These are phyloP conservation scores for Tylopilus sp. DNA, from an alignment of 768 basidiomycete species.

Conservation along the genomic window DNA sequence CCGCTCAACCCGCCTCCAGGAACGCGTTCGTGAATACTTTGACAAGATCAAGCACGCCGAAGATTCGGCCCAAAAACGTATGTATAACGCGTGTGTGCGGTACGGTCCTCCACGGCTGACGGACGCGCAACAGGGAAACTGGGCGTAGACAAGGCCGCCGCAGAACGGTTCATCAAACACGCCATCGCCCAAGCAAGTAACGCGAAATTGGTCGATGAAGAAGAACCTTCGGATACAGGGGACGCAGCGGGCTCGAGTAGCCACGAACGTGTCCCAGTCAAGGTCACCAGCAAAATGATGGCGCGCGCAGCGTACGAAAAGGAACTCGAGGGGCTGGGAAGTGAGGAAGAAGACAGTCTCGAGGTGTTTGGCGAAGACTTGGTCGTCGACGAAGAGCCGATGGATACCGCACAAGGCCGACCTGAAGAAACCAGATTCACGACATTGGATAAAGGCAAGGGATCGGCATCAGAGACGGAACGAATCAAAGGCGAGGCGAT, in stretches of 20 bases:
- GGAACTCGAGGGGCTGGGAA: constrained; percentile 42
- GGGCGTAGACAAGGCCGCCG: constrained; percentile 75
- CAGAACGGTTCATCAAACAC: constrained; percentile 79
- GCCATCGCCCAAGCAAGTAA: constrained; percentile 65
- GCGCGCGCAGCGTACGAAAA: constrained; percentile 63
- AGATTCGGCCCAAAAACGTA: constrained; percentile 51
- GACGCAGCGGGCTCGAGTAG: constrained; percentile 11
- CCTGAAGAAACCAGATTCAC: background rate
- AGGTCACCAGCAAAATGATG: constrained; percentile 71
- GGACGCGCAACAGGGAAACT: constrained; percentile 32
- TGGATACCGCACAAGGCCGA: constrained; percentile 3
- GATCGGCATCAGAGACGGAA: constrained; percentile 33
- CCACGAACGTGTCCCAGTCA: constrained; percentile 41
- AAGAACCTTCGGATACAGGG: constrained; percentile 25
- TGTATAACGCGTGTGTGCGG: background rate
- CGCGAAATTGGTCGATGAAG: constrained; percentile 22
- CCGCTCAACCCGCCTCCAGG: constrained; percentile 39
- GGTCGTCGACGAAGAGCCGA: constrained; percentile 5
- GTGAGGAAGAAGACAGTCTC: constrained; percentile 42
- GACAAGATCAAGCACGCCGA: constrained; percentile 78
- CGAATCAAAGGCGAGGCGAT: constrained; percentile 7
- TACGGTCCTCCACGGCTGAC: background rate
- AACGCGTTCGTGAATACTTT: constrained; percentile 77
- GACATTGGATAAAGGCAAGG: constrained; percentile 33
- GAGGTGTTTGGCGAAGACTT: constrained; percentile 33